A percentile compares a stretch with the other conserved stretches of the same genome.
phyloP scores from a whole-genome alignment of 305 asterid genomes.

The Salvia sclarea region DNA sequence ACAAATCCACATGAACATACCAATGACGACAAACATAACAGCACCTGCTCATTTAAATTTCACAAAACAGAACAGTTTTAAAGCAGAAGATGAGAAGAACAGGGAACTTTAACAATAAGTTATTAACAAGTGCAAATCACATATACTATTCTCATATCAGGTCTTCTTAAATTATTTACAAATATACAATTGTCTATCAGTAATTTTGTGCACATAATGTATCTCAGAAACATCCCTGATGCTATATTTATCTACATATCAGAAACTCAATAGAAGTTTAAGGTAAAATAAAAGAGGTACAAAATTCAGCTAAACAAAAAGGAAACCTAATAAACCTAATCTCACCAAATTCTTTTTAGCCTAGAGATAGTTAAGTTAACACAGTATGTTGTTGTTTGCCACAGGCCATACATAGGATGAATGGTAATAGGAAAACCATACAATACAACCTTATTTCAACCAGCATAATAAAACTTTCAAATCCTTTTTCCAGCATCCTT shows the following conservation, averaged over 20 bases:
- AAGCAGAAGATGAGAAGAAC: background rate
- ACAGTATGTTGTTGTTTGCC: background rate
- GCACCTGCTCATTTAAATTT: background rate
- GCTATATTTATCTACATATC: background rate
- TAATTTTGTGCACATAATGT: background rate
- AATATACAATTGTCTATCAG: background rate
- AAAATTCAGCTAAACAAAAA: background rate
- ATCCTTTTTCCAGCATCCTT: conserved; percentile 9
- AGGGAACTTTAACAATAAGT: background rate
- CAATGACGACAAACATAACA: conserved; percentile 13
- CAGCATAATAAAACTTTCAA: background rate
- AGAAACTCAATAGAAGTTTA: background rate
- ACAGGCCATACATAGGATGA: conserved; percentile 2
- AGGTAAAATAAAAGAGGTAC: background rate
- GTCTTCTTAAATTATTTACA: background rate
- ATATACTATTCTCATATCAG: background rate
- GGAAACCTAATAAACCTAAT: conserved; percentile 6
- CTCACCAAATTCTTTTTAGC: background rate
- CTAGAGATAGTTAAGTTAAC: background rate
- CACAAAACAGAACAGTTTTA: background rate
- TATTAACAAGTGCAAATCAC: background rate
- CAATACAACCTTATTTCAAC: background rate
- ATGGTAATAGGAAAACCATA: background rate
- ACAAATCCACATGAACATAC: background rate
- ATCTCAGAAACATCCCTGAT: conserved; percentile 3